Conservation (phyloP, 192 early-diverging fungal genomes). For the Cladochytrium replicatum region DNA sequence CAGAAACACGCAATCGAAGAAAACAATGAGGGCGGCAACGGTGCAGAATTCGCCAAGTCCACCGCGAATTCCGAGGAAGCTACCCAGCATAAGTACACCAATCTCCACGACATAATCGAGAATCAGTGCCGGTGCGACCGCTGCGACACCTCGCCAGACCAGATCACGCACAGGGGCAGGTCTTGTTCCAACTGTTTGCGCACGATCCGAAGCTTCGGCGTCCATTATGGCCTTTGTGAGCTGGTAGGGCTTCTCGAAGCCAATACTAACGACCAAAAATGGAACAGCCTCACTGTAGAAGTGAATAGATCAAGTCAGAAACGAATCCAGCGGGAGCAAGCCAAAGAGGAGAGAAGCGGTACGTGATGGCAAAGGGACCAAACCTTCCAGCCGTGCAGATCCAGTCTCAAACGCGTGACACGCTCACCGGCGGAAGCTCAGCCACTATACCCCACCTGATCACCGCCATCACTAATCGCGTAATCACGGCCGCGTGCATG, state of each 20-base stretch:
- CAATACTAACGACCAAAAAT: conserved; percentile 82
- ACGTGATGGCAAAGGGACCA: neutral
- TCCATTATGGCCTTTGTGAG: conserved; percentile 73
- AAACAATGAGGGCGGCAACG: conserved; percentile 64
- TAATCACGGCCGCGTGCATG: too few relatives aligned
- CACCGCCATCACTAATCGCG: too few relatives aligned
- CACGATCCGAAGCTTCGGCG: conserved; percentile 3
- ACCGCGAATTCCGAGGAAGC: conserved; percentile 22
- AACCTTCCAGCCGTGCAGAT: neutral
- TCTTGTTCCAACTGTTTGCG: neutral
- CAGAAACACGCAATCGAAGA: conserved; percentile 72
- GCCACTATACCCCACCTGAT: too few relatives aligned
- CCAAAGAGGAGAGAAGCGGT: neutral
- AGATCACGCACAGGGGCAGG: conserved; percentile 41
- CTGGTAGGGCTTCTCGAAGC: conserved; percentile 77
- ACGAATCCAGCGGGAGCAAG: neutral
- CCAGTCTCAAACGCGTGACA: conserved; percentile 7
- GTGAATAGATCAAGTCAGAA: too few relatives aligned
- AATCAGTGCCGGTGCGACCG: conserved; percentile 51
- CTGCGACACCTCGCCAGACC: conserved; percentile 54
- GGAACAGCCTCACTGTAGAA: conserved; percentile 82
- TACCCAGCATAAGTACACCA: conserved; percentile 62
- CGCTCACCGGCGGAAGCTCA: too few relatives aligned
- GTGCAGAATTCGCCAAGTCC: conserved; percentile 73
- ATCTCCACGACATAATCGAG: conserved; percentile 80